Percentiles rank a stretch among this genome's conserved stretches.
phyloP scores from a whole-genome alignment of 495 filamentous ascomycete genomes.

The Xylona heveae region DNA sequence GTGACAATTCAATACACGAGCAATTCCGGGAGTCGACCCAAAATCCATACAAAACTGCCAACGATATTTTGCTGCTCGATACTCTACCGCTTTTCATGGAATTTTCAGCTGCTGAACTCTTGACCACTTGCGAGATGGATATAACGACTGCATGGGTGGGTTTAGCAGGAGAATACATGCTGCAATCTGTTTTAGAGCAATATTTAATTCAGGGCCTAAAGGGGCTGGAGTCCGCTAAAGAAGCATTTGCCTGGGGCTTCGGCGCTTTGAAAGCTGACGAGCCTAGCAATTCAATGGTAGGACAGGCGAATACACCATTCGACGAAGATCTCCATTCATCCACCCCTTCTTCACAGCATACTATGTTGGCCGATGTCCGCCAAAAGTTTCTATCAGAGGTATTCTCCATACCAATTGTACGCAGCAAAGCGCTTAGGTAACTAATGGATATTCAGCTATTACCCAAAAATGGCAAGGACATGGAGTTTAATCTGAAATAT shows the following conservation, averaged over 20 bases:
- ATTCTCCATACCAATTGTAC: not conserved
- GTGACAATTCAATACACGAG: too few species aligned
- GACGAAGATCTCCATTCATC: not conserved
- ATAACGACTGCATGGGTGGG: conserved; percentile 20
- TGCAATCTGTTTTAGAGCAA: conserved; percentile 28
- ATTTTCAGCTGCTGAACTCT: conserved; percentile 16
- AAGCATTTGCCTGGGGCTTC: conserved; percentile 15
- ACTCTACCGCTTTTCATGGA: conserved; percentile 25
- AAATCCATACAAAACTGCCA: not conserved
- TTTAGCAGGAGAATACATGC: conserved; percentile 24
- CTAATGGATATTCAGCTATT: conserved; percentile 1
- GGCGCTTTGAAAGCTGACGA: not conserved
- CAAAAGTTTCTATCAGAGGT: not conserved
- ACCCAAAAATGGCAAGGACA: not conserved
- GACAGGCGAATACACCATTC: conserved; percentile 3
- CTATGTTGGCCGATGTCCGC: not conserved
- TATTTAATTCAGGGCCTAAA: conserved; percentile 14
- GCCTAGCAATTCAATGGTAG: not conserved
- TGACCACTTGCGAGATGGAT: conserved; percentile 6
- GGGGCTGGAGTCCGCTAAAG: conserved; percentile 9
- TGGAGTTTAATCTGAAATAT: not conserved
- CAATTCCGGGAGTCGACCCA: too few species aligned
- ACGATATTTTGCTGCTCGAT: conserved; percentile 15
- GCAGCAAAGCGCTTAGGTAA: not conserved
- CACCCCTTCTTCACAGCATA: not conserved